Conservation (phyloP, 768 basidiomycete species). For the Infundibulicybe gibba region DNA sequence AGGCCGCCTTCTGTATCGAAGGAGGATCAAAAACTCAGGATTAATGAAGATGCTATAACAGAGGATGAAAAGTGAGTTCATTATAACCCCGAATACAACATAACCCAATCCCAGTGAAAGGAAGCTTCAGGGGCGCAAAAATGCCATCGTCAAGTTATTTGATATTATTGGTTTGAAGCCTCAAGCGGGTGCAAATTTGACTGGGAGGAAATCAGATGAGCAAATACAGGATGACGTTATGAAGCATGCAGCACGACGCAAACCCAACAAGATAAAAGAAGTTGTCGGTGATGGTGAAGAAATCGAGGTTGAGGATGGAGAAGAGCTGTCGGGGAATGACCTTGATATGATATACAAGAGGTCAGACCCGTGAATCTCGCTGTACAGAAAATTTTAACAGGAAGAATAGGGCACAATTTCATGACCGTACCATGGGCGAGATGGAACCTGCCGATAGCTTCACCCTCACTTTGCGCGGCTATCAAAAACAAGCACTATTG, state of each 20-base stretch:
- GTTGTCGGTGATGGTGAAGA: constrained; percentile 81
- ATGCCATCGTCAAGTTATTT: constrained; percentile 70
- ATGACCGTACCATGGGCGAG: constrained; percentile 71
- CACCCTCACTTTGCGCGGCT: constrained; percentile 69
- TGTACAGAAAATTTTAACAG: not conserved
- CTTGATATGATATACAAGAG: constrained; percentile 81
- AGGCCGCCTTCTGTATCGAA: constrained; percentile 34
- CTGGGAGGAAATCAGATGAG: constrained; percentile 26
- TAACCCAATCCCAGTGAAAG: constrained; percentile 13
- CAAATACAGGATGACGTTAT: constrained; percentile 34
- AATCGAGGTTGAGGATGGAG: constrained; percentile 79
- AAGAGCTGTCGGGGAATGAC: constrained; percentile 79
- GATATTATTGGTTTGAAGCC: constrained; percentile 71
- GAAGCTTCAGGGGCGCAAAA: constrained; percentile 75
- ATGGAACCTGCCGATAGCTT: constrained; percentile 84
- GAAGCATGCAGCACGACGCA: constrained; percentile 34
- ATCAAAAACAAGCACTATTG: constrained; percentile 92
- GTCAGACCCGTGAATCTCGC: constrained; percentile 32
- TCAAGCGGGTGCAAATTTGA: constrained; percentile 36
- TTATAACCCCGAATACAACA: not conserved
- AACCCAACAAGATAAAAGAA: constrained; percentile 51
- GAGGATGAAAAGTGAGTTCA: constrained; percentile 56
- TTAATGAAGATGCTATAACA: constrained; percentile 80
- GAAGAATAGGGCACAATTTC: constrained; percentile 68
- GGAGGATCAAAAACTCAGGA: constrained; percentile 36